Evolutionary conservation across 192 early-diverging fungal species (phyloP).

Genomic region (Lobosporangium transversale): DNA sequence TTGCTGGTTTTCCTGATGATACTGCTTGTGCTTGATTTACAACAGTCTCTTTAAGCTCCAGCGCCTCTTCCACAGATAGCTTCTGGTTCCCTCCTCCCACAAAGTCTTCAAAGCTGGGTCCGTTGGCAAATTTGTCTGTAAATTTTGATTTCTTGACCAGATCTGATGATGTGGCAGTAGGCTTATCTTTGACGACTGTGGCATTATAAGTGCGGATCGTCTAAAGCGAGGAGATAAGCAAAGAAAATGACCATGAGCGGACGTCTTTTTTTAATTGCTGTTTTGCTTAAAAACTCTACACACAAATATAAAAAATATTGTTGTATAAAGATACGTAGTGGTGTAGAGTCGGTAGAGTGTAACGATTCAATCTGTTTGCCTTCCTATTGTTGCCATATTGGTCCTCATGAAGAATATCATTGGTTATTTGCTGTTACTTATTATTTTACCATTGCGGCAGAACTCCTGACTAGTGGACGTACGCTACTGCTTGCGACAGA

Average conservation of each 20-base stretch:
- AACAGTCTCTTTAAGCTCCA: conserved; percentile 66
- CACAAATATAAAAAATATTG: too few relatives aligned
- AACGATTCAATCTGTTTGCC: too few relatives aligned
- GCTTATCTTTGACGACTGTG: conserved; percentile 36
- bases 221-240: too few relatives aligned
- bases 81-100: conserved; percentile 57
- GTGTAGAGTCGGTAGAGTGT: too few relatives aligned
- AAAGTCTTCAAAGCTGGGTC: conserved; percentile 69
- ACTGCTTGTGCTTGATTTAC: conserved; percentile 50
- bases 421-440: too few relatives aligned
- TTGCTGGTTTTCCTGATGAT: conserved; percentile 32
- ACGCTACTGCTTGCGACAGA: conserved; percentile 7
- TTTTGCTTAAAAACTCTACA: too few relatives aligned
- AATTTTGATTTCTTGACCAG: conserved; percentile 54
- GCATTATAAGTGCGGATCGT: conserved; percentile 39
- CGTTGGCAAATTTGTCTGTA: conserved; percentile 55
- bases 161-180: background rate
- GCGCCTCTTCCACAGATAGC: conserved; percentile 65
- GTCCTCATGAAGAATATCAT: background rate
- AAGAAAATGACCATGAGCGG: too few relatives aligned
- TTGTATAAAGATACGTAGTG: too few relatives aligned
- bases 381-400: too few relatives aligned
- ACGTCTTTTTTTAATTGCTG: too few relatives aligned
- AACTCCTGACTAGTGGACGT: conserved; percentile 15
- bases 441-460: conserved; percentile 41